These are phyloP conservation scores for Yarrowia porcina DNA, from an alignment of 805 yeast species.

Conservation along the genomic window DNA sequence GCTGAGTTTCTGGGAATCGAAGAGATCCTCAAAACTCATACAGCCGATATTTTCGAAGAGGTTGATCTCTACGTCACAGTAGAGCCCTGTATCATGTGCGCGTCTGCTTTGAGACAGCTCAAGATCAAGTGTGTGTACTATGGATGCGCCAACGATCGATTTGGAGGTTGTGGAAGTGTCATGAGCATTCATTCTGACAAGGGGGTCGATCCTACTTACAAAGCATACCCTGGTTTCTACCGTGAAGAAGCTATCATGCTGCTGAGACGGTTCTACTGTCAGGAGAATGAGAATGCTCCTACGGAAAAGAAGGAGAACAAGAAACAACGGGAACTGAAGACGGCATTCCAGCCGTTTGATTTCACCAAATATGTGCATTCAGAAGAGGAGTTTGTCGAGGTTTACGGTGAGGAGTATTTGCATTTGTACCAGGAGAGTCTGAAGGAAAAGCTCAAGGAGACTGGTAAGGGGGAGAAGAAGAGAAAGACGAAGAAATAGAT, in stretches of 20 bases:
- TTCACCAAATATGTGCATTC: slow-evolving; percentile 52
- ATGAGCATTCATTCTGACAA: slow-evolving; percentile 53
- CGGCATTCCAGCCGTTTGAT: slow-evolving; percentile 51
- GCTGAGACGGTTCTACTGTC: slow-evolving; percentile 76
- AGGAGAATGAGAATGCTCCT: slow-evolving; percentile 85
- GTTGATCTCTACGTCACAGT: slow-evolving; percentile 86
- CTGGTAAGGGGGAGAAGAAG: slow-evolving; percentile 20
- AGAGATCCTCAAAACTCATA: slow-evolving; percentile 42
- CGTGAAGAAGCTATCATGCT: slow-evolving; percentile 80
- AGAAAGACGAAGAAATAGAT: not conserved
- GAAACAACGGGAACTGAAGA: slow-evolving; percentile 51
- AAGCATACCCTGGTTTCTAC: slow-evolving; percentile 70
- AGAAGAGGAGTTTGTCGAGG: slow-evolving; percentile 47
- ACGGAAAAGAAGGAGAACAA: slow-evolving; percentile 58
- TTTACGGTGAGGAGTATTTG: slow-evolving; percentile 48
- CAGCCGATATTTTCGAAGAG: slow-evolving; percentile 44
- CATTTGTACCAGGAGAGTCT: slow-evolving; percentile 29
- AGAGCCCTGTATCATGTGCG: slow-evolving; percentile 99
- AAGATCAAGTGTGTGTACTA: slow-evolving; percentile 71
- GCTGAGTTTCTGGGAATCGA: slow-evolving; percentile 88
- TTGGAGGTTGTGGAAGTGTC: slow-evolving; percentile 95
- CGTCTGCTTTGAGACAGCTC: slow-evolving; percentile 80
- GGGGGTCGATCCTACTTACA: slow-evolving; percentile 43
- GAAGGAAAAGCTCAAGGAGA: slow-evolving; percentile 17
- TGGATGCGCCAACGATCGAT: slow-evolving; percentile 92